These are phyloP conservation scores for Didymellaceae sp. DNA, from an alignment of 2,329 filamentous ascomycete species.

Conservation along the genomic window DNA sequence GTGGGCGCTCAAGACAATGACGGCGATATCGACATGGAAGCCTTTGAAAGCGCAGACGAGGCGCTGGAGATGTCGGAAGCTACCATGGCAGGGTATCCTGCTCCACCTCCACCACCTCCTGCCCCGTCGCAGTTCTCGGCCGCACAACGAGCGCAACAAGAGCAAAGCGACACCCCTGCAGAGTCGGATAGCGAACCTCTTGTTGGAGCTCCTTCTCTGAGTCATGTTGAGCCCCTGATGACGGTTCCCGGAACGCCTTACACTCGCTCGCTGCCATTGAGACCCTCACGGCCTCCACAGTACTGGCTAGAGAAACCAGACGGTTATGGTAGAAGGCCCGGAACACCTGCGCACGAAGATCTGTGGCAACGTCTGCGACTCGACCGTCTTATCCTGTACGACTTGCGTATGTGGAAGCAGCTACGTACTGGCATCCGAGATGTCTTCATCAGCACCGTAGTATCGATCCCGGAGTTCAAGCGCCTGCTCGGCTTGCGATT, in stretches of 20 bases:
- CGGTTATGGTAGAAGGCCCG: slow-evolving; percentile 68
- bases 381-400: slow-evolving; percentile 94
- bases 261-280: slow-evolving; percentile 51
- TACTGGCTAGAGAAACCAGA: slow-evolving; percentile 88
- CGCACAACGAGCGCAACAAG: slow-evolving; percentile 31
- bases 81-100: slow-evolving; percentile 76
- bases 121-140: slow-evolving; percentile 9
- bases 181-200: slow-evolving; percentile 76
- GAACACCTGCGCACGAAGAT: slow-evolving; percentile 78
- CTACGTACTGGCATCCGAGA: slow-evolving; percentile 88
- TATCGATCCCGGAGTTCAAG: slow-evolving; percentile 96
- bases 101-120: slow-evolving; percentile 63
- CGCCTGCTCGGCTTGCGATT: slow-evolving; percentile 91
- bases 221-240: slow-evolving; percentile 69
- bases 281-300: slow-evolving; percentile 69
- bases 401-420: slow-evolving; percentile 96
- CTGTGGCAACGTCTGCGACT: slow-evolving; percentile 87
- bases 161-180: slow-evolving; percentile 71
- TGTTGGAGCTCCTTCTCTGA: slow-evolving; percentile 62
- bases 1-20: slow-evolving; percentile 55
- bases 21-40: slow-evolving; percentile 59
- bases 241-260: slow-evolving; percentile 82
- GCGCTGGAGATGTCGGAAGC: slow-evolving; percentile 78
- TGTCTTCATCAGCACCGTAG: slow-evolving; percentile 94
- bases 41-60: slow-evolving; percentile 61